Base-by-base conservation (phyloP, 2,329 filamentous ascomycete genomes). In the Corinectria fuckeliana region DNA sequence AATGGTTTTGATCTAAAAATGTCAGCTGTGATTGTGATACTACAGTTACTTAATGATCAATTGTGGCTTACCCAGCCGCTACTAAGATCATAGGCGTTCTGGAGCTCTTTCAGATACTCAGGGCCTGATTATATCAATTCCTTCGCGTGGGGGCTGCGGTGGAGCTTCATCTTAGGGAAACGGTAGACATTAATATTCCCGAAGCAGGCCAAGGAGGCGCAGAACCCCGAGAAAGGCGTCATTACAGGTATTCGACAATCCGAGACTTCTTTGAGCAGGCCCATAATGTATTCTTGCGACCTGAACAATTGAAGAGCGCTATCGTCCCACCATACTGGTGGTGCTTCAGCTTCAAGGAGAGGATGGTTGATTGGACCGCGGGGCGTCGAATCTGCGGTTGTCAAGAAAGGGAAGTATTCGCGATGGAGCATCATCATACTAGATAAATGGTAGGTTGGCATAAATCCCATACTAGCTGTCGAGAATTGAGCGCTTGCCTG, bases 211-310 rank as follows among this genome's bases (percentile, higher is more conserved):
- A 78, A 80, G 34, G 81, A 81, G 2, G 76, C 75, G 52, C 78
- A 81, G n/a, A 81, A 80, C 0, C 78, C 79, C 0, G 77, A 72
- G 53, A 80, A 81, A 0, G 78, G 79, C 0, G 78, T 80, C 58
- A 74, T 69, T 0, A 80, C 66, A 1, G 74, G 70, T 0, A 75
- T 72, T 0, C 74, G 76, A 4, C 73, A 76, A 8, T 77, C 75
- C 0, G 71, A 73, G 0, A 77, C 71, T 13, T 79, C 77, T n/a
- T 72, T 70, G 0, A 81, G 66, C 0, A 80, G 59, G 1, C 61
- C 62, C 0, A 74, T 69, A 0, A 80, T 74, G 3, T 73, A 67
- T n/a, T 74, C 74, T 0, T 76, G 75, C 0, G 78, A 71, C 0
- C 65, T 59, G 11, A 78, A 80, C 0, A 81, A 47, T 16, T 76